Evolutionary conservation across 2,329 filamentous ascomycete genomes (phyloP), one percentile per base, ranked within the genome.

Genomic region (Aspergillus fijiensis): DNA sequence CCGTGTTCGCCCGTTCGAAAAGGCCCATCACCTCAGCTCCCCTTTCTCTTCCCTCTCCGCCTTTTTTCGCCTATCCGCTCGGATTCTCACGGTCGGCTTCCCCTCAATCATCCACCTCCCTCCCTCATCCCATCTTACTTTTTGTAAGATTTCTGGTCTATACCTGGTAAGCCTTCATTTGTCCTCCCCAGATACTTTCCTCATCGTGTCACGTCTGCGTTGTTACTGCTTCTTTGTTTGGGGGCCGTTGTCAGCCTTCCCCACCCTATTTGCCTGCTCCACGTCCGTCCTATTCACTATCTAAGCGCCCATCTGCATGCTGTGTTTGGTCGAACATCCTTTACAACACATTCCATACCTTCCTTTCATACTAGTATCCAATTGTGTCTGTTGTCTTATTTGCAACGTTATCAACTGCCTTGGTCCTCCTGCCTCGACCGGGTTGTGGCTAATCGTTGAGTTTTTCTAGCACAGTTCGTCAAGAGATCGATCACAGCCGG

Each of bases 21-120:
- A 63, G 57, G 62, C 61, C 58, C 52, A 60, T 63, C 62, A 61
- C 49, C 60, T 64, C 50, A 59, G 60, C 58, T 63, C 61, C 62
- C 61, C 59, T 60, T 61, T 56, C 55, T 45, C 59, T 61, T 62
- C 51, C 51, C 56, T 63, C 64, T 63, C 66, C 65, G 61, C 66
- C 64, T 45, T 67, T 66, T 63, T 65, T 61, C 51, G 50, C 61
- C 57, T 60, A 59, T 55, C 58, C 64, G 62, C 60, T 66, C 65
- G 62, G 60, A 56, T 56, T 58, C 55, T 60, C 50, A 58, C 61
- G 56, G 60, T 65, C 62, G 51, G 60, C 49, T 47, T 55, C 48
- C 58, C 58, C 61, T 57, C 63, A 63, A 52, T 55, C 53, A 58
- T 64, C 65, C 64, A 67, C 66, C 67, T 69, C 64, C 67, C 66